Evolutionary conservation across 1,284 basidiomycete species (phyloP), one percentile per base, ranked within the genome.

Genomic region (Puccinia novopanici): DNA sequence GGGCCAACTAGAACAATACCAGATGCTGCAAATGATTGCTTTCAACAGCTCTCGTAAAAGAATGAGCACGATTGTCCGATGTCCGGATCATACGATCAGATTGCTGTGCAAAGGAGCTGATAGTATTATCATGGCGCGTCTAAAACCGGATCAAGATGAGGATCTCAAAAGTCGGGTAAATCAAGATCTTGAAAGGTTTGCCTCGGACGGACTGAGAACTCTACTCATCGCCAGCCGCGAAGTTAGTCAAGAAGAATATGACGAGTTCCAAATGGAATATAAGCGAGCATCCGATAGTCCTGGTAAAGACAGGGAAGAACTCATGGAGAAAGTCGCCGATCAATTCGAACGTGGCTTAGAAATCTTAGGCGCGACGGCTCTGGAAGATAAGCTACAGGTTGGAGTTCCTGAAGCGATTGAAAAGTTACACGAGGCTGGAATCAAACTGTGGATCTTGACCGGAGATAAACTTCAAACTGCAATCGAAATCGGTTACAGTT

Each of bases 391-490:
- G 88, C 87, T 98, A 82, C 96, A 99, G 86, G 94, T 93, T 84
- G 95, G 96, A 40, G 95, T 99, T 0, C 96, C 96, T 0, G 95
- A 97, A 82, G 92, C 96, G 0, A 98, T 99, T 83, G 94, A 94
- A 83, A 92, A 89, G 81, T 88, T 99, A 24, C 95, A 98, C 85
- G 88, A 90, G 59, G 96, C 95, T 0, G 95, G 95, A 10, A 98
- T 99, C 88, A 98, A 98, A 87, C 87, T 99, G 2, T 99, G 96
- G 95, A 94, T 95, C 85, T 87, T 95, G 79, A 95, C 93, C 48
- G 92, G 92, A 91, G 95, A 98, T 88, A 98, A 98, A 87, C 89
- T 98, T 0, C 95, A 98, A 87, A 98, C 95, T 3, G 95, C 95
- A 24, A 98, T 98, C 85, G 95, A 98, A 86, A 98, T 98, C 81